Base-by-base conservation (phyloP, 2,329 filamentous ascomycete species). In the Periconia sp. region DNA sequence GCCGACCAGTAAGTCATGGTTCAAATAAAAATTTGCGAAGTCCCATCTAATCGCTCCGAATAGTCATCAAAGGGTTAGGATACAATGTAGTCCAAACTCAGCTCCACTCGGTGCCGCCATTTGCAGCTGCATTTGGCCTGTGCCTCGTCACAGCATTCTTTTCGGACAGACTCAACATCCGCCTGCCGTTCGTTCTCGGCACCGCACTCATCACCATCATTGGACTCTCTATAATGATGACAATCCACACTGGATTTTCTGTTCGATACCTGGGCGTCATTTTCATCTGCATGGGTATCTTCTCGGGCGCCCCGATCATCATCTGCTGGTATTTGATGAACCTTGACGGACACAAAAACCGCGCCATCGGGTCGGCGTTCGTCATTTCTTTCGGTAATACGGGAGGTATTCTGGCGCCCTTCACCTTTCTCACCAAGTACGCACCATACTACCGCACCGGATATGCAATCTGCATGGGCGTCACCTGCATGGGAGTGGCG, bases 221-320 rank as follows among this genome's bases (percentile, higher is more conserved):
- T 82, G 45, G 78, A 72, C 15, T 85, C 81, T 81, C 68, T 82
- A 3, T 75, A 72, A 57, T 82, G 82, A 64, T 82, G 80, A 60
- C 74, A 81, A 59, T 76, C 72, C 2, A 58, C 20, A 20, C 27
- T 18, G 37, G 65, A 30, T 69, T 72, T 45, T 63, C 59, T 1
- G 55, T 55, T 1, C 54, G 70, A 40, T 75, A 74, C 47, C 63
- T 59, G 8, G 73, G 55, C 2, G 46, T 75, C 11, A 66, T 58
- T 45, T 59, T 75, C 11, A 56, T 66, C 15, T 54, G 61, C 9
- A 73, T 74, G 66, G 73, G 73, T 7, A 47, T 63, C 0, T 69
- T 68, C 37, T 55, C 59, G 18, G 56, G 59, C 8, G 66, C 59
- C 3, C 55, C 61, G 1, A 53, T 62, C 17, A 60, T 71, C 17